Base-by-base conservation (phyloP, 441 rosid genomes). In the Adansonia gregorii region DNA sequence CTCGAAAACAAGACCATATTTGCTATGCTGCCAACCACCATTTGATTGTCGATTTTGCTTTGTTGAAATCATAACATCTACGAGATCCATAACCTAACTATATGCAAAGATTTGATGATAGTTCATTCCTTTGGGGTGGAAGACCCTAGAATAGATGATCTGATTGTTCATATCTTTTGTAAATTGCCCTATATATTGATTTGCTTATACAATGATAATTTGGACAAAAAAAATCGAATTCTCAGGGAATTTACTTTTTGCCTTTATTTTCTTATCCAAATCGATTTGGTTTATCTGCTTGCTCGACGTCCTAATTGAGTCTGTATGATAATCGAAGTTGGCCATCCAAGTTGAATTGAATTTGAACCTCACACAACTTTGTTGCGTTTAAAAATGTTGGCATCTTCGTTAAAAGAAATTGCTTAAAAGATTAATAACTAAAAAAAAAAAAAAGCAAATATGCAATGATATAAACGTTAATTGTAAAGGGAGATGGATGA, bases 151-250 rank as follows among this genome's bases (percentile, higher is more conserved):
- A 14, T 49, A 52, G 56, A 52, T 15, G 22, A 60, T 27, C 54
- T 63, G 41, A 15, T 54, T 75, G 48, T 64, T 76, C 15, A 46
- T 12, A 41, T 64, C 73, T 49, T 65, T 59, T 84, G 86, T 84
- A 84, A 59, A 84, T 82, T 56, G 43, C 67, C 56, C 61, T n/a
- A 45, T 14, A 12, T 31, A 69, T 48, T 22, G n/a, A 48, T n/a
- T 20, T 68, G 41, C 52, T 12, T 10, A 68, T 22, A 69, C 43
- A 69, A 22, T 69, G 56, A 69, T 22, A 12, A 0, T 67, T 45
- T 1, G 52, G 72, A 45, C 35, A 19, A 43, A 43, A 8, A 35
- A 35, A 5, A 3, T 8, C 0, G 17, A 52, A 52, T 52, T 14
- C 56, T 52, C 56, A 3, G 17, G 2, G 15, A 48, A 48, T 10